phyloP scores from a whole-genome alignment of 2,329 filamentous ascomycete species.

The Alternaria atra region DNA sequence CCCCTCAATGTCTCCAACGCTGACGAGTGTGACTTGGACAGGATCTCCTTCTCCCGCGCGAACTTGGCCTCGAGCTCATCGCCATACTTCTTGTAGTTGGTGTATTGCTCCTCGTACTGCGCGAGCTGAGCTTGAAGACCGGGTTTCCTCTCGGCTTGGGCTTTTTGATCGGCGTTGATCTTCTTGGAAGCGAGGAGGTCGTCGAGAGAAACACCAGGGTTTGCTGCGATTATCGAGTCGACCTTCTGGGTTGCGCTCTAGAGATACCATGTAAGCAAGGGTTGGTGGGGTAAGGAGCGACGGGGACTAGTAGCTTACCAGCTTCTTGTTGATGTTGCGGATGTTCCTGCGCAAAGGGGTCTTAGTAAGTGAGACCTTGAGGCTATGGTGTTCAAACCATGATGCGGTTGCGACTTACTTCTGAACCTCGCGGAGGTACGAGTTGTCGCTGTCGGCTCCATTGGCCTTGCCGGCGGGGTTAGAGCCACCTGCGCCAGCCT shows the following conservation, averaged over 20 bases:
- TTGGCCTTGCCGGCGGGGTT: constrained; percentile 57
- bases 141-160: constrained; percentile 80
- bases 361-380: constrained; percentile 25
- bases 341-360: constrained; percentile 70
- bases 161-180: constrained; percentile 83
- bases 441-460: constrained; percentile 74
- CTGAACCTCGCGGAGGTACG: constrained; percentile 86
- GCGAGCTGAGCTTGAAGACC: constrained; percentile 72
- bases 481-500: constrained; percentile 41
- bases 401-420: constrained; percentile 69
- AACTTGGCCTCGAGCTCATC: constrained; percentile 72
- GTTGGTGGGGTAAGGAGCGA: constrained; percentile 6
- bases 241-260: constrained; percentile 77
- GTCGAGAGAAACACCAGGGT: constrained; percentile 75
- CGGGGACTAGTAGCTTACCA: constrained; percentile 66
- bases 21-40: constrained; percentile 64
- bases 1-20: constrained; percentile 66
- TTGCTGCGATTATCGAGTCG: constrained; percentile 72
- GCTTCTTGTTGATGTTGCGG: constrained; percentile 92
- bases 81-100: constrained; percentile 78
- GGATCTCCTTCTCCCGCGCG: constrained; percentile 64
- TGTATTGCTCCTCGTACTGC: constrained; percentile 77
- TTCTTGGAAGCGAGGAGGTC: constrained; percentile 75
- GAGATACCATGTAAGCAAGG: constrained; percentile 29
- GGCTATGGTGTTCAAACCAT: not conserved